Evolutionary conservation across 352 stramenopile species (phyloP).

Genomic region (Globisporangium apiculatum): DNA sequence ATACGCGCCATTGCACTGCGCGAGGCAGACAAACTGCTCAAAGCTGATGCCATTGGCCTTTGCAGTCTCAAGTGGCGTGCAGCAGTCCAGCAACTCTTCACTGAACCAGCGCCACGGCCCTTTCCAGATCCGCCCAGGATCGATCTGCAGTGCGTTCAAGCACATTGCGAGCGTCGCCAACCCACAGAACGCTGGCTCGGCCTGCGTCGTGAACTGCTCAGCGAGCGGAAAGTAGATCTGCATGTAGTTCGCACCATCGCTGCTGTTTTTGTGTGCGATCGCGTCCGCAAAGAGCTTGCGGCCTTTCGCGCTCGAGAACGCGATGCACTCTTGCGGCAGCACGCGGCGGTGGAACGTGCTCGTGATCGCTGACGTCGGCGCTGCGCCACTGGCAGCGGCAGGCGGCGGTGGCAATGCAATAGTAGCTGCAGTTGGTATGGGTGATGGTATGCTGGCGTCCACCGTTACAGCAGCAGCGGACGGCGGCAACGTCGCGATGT

Average conservation of each 20-base stretch:
- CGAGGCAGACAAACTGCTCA: conserved; percentile 62
- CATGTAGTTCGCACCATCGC: conserved; percentile 52
- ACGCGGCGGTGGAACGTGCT: conserved; percentile 74
- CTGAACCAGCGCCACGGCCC: conserved; percentile 78
- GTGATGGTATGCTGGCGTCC: neutral
- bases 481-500: neutral
- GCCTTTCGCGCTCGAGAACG: conserved; percentile 82
- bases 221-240: conserved; percentile 91
- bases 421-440: neutral
- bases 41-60: conserved; percentile 73
- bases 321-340: conserved; percentile 69
- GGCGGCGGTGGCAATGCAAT: neutral
- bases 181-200: conserved; percentile 89
- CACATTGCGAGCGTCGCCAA: conserved; percentile 83
- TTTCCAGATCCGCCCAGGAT: conserved; percentile 73
- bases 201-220: conserved; percentile 87
- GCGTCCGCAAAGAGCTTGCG: conserved; percentile 79
- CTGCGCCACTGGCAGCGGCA: neutral
- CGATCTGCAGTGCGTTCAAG: conserved; percentile 69
- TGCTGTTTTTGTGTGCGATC: conserved; percentile 12
- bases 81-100: conserved; percentile 80
- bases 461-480: neutral
- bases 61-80: conserved; percentile 56
- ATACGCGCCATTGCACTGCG: conserved; percentile 52
- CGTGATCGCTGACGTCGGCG: neutral